Evolutionary conservation across 306 rosid genomes (phyloP), one percentile per base, ranked within the genome.

Genomic region (Sicyos edulis): DNA sequence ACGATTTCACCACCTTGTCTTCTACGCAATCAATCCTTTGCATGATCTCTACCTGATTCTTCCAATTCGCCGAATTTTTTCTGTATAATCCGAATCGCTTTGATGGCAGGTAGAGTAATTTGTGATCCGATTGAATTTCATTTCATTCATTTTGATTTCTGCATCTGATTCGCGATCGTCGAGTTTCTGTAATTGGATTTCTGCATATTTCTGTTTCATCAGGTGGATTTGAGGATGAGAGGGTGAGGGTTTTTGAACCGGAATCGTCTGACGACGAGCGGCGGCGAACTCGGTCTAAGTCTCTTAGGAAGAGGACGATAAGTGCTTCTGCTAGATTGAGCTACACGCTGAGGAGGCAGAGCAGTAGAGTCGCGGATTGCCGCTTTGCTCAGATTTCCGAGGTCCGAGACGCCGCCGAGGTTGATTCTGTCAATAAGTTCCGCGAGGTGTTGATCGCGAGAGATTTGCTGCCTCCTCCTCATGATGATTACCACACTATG

Each of bases 401-500:
- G 76, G 85, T 89, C n/a, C 86, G 99, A 17, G 99, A 93, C 65
- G 88, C 99, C 6, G 81, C 79, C 59, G 99, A 93, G 88, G 99
- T 87, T 75, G 80, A 83, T 80, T 88, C 92, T 6, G 99, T 93
- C 21, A 78, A 86, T 82, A 75, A 79, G 3, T 84, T 93, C 72
- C 95, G 91, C 14, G 81, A 79, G 79, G 75, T 69, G 32, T 77
- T 93, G 83, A 78, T 86, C 63, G 74, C 79, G 8, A 83, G 78
- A 59, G 86, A 91, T 78, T 82, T 89, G 80, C 89, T 93, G 15
- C 98, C 92, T 11, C 80, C 77, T 54, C 86, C 86, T 20, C 88
- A 81, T 22, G 99, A 93, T 80, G 90, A 93, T 82, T 93, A 93
- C 74, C 97, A 93, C 80, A 91, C 96, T 60, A 85, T 91, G 86